phyloP scores from a whole-genome alignment of 371 early-diverging fungal genomes.

The Apophysomyces trapeziformis region DNA sequence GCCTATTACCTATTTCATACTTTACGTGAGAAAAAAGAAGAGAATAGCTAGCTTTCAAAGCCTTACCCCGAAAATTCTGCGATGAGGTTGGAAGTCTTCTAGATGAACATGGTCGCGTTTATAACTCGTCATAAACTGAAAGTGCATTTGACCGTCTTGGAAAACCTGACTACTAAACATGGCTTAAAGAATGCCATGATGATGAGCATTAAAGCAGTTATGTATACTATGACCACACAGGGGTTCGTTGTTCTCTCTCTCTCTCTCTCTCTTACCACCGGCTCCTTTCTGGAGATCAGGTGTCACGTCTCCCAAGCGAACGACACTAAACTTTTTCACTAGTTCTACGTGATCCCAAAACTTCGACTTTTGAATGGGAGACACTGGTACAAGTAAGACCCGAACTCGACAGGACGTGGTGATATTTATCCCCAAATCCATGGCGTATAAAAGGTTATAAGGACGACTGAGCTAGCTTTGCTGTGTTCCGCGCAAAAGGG shows the following conservation, averaged over 20 bases:
- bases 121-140: constrained; percentile 75
- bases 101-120: constrained; percentile 62
- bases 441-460: constrained; percentile 9
- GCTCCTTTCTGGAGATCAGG: constrained; percentile 58
- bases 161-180: constrained; percentile 64
- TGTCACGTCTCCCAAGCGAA: constrained; percentile 63
- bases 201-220: neutral
- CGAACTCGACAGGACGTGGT: constrained; percentile 67
- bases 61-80: constrained; percentile 77
- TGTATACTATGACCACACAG: too few species aligned
- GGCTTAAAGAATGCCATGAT: constrained; percentile 25
- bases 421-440: constrained; percentile 58
- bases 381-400: constrained; percentile 76
- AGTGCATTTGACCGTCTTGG: constrained; percentile 79
- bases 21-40: neutral
- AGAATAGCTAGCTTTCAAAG: neutral
- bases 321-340: constrained; percentile 58
- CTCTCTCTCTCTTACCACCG: constrained; percentile 33
- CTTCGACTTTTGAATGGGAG: constrained; percentile 67
- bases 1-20: constrained; percentile 72
- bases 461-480: neutral
- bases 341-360: constrained; percentile 72
- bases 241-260: too few species aligned
- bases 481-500: constrained; percentile 3
- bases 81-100: constrained; percentile 81